phyloP scores from a whole-genome alignment of 768 basidiomycete genomes.

The Agrocybe pediades region DNA sequence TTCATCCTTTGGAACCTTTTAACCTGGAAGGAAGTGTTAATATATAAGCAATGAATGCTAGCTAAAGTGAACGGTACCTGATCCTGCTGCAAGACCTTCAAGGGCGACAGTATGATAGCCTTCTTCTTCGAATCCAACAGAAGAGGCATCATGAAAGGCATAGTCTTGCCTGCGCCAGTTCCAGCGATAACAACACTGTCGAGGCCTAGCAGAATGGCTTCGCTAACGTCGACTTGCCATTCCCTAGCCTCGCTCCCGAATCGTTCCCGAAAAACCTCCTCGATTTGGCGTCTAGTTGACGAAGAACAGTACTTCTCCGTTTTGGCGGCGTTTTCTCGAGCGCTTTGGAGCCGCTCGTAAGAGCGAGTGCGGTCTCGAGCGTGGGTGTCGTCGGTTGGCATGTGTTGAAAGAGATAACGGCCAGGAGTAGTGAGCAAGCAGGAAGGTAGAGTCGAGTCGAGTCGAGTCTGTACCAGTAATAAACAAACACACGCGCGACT shows the following conservation, averaged over 20 bases:
- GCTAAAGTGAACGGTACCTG: slow-evolving; percentile 26
- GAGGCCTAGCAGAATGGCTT: slow-evolving; percentile 33
- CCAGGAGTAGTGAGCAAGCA: background rate
- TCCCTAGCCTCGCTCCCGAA: slow-evolving; percentile 23
- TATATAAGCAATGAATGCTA: background rate
- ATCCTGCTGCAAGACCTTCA: slow-evolving; percentile 37
- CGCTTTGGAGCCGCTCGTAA: background rate
- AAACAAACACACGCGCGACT: slow-evolving; percentile 12
- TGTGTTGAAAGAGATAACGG: background rate
- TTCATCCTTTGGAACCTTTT: slow-evolving; percentile 28
- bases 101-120: slow-evolving; percentile 34
- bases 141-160: slow-evolving; percentile 35
- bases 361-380: background rate
- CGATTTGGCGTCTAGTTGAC: background rate
- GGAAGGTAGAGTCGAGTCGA: background rate
- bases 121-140: slow-evolving; percentile 23
- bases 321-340: background rate
- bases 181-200: slow-evolving; percentile 36
- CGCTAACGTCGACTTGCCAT: slow-evolving; percentile 42
- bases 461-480: background rate
- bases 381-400: background rate
- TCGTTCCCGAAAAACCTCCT: background rate
- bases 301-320: background rate
- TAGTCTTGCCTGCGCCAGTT: slow-evolving; percentile 39
- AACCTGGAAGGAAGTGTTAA: slow-evolving; percentile 17